Percentiles rank a stretch among this genome's conserved stretches.
These are phyloP conservation scores for Pythium diclinum DNA, from an alignment of 352 stramenopile genomes.

Conservation along the genomic window DNA sequence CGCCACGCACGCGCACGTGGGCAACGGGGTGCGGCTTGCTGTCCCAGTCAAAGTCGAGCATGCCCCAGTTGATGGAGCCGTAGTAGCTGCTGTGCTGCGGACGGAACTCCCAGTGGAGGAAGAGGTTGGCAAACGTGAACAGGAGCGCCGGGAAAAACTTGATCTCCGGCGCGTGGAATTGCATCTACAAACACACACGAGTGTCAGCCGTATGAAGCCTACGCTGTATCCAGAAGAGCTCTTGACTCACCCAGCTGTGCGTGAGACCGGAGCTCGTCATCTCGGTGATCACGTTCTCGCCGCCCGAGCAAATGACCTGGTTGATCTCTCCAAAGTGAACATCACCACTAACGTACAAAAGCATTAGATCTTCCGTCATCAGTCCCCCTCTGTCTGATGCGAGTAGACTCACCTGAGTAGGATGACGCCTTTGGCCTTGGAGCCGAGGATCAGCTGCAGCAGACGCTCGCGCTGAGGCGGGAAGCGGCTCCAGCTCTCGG, in stretches of 20 bases:
- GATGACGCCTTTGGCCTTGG: conserved; percentile 82
- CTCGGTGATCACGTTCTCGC: conserved; percentile 61
- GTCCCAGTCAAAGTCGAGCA: conserved; percentile 91
- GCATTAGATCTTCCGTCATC: not conserved
- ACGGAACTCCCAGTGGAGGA: conserved; percentile 80
- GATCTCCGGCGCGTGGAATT: conserved; percentile 58
- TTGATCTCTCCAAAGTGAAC: conserved; percentile 93
- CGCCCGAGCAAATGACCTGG: conserved; percentile 85
- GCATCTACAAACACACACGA: conserved; percentile 41
- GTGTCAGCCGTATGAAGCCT: not conserved
- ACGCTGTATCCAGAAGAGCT: not conserved
- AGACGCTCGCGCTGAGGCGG: conserved; percentile 76
- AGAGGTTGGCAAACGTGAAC: conserved; percentile 70
- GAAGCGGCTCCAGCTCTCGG: conserved; percentile 90
- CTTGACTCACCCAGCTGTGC: conserved; percentile 85
- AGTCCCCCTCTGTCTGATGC: not conserved
- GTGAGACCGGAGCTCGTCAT: conserved; percentile 94
- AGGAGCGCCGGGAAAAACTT: conserved; percentile 53
- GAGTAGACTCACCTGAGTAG: conserved; percentile 61
- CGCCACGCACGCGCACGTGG: conserved; percentile 51
- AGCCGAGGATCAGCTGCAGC: conserved; percentile 80
- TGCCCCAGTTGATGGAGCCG: conserved; percentile 91
- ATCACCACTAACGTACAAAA: conserved; percentile 65
- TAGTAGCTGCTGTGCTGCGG: conserved; percentile 65
- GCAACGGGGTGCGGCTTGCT: conserved; percentile 46